Conservation (phyloP, 352 stramenopile genomes). For the Thalassiosira hispida region DNA sequence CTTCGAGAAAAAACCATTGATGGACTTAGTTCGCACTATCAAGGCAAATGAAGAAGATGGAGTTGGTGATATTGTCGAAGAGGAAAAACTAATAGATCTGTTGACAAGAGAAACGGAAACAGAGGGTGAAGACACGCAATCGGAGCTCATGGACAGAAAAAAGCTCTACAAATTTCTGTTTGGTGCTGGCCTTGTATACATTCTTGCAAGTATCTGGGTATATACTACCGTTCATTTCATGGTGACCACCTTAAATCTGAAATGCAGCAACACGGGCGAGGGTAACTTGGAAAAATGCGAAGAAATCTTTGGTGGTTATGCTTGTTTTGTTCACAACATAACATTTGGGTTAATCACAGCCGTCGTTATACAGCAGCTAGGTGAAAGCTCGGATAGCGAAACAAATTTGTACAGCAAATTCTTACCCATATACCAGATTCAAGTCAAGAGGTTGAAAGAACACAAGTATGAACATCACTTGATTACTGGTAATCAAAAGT, state of each 20-base stretch:
- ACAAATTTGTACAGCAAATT: constrained; percentile 1
- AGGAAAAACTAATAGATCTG: neutral
- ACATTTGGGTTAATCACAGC: constrained; percentile 7
- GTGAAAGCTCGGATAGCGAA: neutral
- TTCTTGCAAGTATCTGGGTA: neutral
- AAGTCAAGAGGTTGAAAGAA: neutral
- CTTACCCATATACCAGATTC: neutral
- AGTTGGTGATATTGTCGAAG: neutral
- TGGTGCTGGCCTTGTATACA: neutral
- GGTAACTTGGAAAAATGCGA: neutral
- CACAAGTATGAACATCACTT: neutral
- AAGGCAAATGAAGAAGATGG: neutral
- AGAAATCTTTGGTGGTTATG: neutral
- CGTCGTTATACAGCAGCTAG: constrained; percentile 11
- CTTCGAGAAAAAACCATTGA: neutral
- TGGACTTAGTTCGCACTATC: neutral
- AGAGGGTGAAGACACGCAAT: neutral
- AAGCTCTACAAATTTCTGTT: neutral
- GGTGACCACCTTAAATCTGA: neutral
- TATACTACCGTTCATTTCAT: neutral
- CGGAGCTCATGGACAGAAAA: neutral
- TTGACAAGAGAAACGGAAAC: neutral
- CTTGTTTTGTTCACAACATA: constrained; percentile 9
- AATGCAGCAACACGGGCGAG: neutral
- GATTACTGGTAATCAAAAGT: neutral